phyloP scores from a whole-genome alignment of 768 basidiomycete genomes.

The Tremella fuciformis region DNA sequence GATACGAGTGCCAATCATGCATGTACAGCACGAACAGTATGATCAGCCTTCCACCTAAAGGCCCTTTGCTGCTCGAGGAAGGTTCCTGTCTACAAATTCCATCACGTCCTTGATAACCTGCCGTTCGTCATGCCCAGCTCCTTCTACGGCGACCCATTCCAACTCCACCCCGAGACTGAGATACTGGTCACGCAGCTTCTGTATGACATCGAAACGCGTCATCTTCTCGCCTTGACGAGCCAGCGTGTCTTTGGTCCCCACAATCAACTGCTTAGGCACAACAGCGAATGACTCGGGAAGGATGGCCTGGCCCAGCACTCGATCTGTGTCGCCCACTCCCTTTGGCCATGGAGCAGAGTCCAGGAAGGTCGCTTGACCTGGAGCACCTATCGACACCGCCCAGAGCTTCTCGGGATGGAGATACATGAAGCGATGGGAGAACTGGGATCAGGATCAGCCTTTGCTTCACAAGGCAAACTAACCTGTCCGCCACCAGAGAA shows the following conservation, averaged over 20 bases:
- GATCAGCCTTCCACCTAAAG: too few relatives aligned
- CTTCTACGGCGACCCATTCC: not conserved
- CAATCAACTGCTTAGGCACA: slow-evolving; percentile 11
- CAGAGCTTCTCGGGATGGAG: slow-evolving; percentile 10
- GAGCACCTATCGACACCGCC: slow-evolving; percentile 7
- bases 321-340: not conserved
- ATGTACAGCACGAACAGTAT: too few relatives aligned
- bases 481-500: slow-evolving; percentile 10
- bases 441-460: not conserved
- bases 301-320: not conserved
- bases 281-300: not conserved
- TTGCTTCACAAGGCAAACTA: too few relatives aligned
- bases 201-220: slow-evolving; percentile 5
- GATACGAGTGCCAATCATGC: too few relatives aligned
- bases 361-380: slow-evolving; percentile 10
- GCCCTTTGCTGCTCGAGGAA: not conserved
- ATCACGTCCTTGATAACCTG: slow-evolving; percentile 3
- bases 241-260: slow-evolving; percentile 6
- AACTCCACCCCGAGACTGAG: not conserved
- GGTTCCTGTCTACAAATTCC: slow-evolving; percentile 1
- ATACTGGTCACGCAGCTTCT: slow-evolving; percentile 10
- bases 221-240: slow-evolving; percentile 1
- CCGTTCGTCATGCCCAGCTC: slow-evolving; percentile 3
- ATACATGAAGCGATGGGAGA: slow-evolving; percentile 13
- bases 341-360: slow-evolving; percentile 12